Percentiles rank a stretch among this genome's conserved stretches.
These are phyloP conservation scores for Ophiostoma montium DNA, from an alignment of 2,329 filamentous ascomycete species.

Conservation along the genomic window DNA sequence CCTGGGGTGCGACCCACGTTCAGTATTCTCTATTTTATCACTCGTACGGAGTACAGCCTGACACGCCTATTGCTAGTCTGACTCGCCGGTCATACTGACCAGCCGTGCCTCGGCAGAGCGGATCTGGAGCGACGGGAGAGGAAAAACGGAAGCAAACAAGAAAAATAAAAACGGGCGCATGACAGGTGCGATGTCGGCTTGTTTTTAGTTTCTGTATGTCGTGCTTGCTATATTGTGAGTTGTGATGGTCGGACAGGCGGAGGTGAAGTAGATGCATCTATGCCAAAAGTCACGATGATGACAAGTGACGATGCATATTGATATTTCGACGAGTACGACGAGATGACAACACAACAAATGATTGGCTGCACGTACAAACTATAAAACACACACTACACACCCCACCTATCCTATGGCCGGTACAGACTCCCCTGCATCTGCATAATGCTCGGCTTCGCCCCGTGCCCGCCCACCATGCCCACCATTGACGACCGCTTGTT, in stretches of 20 bases:
- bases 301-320: too few relatives aligned
- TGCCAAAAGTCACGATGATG: too few relatives aligned
- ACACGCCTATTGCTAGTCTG: not conserved
- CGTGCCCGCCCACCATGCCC: conserved; percentile 5
- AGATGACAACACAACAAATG: too few relatives aligned
- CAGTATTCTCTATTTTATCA: too few relatives aligned
- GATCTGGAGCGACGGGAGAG: conserved; percentile 1
- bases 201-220: too few relatives aligned
- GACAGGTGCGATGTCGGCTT: too few relatives aligned
- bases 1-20: too few relatives aligned
- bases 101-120: conserved; percentile 12
- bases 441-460: conserved; percentile 5
- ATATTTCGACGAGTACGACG: too few relatives aligned
- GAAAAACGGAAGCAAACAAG: not conserved
- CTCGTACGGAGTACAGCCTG: not conserved
- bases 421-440: not conserved
- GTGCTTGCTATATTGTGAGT: too few relatives aligned
- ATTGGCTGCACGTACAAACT: too few relatives aligned
- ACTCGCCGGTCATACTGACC: not conserved
- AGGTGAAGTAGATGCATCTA: not conserved
- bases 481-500: conserved; percentile 21
- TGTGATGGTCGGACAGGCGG: conserved; percentile 2
- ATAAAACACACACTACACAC: too few relatives aligned
- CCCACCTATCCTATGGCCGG: not conserved
- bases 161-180: not conserved